A percentile compares a stretch with the other conserved stretches of the same genome.
Conservation (phyloP, 2,329 filamentous ascomycete genomes). For the Juglanconis sp. region DNA sequence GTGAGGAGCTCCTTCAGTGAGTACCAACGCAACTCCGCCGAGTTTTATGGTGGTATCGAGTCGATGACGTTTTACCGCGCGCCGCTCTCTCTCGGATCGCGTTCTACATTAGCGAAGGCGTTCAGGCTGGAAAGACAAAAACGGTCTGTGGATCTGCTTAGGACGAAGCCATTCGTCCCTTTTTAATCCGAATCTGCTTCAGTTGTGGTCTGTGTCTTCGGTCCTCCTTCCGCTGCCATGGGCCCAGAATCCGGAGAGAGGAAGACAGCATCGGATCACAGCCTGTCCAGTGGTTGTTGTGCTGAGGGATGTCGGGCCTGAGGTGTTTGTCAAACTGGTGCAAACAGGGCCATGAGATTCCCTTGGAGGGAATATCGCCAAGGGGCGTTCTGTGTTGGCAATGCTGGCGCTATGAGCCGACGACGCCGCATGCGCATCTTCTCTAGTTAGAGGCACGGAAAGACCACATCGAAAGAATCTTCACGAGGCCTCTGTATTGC, state of each 20-base stretch:
- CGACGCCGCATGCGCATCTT: not conserved
- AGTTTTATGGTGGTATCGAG: slow-evolving; percentile 1
- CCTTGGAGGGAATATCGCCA: not conserved
- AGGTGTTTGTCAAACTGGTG: too few species aligned
- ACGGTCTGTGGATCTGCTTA: not conserved
- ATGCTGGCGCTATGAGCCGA: not conserved
- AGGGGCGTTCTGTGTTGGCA: not conserved
- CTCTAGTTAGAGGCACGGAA: not conserved
- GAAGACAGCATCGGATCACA: not conserved
- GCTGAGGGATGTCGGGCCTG: not conserved
- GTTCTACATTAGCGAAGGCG: slow-evolving; percentile 31
- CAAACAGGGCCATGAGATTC: not conserved
- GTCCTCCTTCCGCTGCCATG: not conserved
- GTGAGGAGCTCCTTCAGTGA: slow-evolving; percentile 80
- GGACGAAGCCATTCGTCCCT: not conserved
- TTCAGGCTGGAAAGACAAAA: slow-evolving; percentile 22
- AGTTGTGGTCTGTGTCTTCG: not conserved
- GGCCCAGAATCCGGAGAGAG: not conserved
- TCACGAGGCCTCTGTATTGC: not conserved
- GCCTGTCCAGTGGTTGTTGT: not conserved
- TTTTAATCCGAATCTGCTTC: not conserved
- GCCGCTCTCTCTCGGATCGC: slow-evolving; percentile 7
- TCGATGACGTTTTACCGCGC: slow-evolving; percentile 8
- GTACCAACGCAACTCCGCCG: not conserved
- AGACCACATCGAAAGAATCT: not conserved